A percentile compares a stretch with the other conserved stretches of the same genome.
Evolutionary conservation across 2,329 filamentous ascomycete species (phyloP).

Genomic region (Fusarium sp.): DNA sequence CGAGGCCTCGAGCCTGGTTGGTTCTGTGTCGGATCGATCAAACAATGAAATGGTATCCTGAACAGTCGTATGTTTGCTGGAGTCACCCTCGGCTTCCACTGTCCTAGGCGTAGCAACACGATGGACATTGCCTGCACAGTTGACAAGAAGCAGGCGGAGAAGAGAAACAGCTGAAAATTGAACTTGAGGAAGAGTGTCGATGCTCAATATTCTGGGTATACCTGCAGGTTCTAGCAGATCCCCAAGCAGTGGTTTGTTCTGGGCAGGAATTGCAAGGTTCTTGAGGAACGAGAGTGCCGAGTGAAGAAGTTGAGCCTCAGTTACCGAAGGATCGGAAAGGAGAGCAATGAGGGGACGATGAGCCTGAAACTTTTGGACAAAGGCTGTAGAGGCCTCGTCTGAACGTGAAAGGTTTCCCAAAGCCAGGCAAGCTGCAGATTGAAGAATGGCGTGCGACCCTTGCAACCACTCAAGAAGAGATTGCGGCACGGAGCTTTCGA

Average conservation of each 20-base stretch:
- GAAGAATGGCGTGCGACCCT: slow-evolving; percentile 60
- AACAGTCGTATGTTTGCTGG: slow-evolving; percentile 53
- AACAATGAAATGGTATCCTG: slow-evolving; percentile 58
- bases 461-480: slow-evolving; percentile 65
- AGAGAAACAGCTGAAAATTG: slow-evolving; percentile 74
- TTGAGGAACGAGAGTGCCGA: slow-evolving; percentile 73
- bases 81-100: slow-evolving; percentile 49
- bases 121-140: slow-evolving; percentile 67
- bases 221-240: slow-evolving; percentile 61
- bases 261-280: slow-evolving; percentile 72
- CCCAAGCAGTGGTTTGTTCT: slow-evolving; percentile 69
- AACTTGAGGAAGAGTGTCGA: slow-evolving; percentile 68
- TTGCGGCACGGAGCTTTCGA: slow-evolving; percentile 60
- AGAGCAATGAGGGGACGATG: slow-evolving; percentile 63
- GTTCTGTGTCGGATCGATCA: slow-evolving; percentile 59
- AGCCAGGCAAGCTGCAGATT: slow-evolving; percentile 71
- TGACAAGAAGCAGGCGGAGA: slow-evolving; percentile 69
- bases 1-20: slow-evolving; percentile 73
- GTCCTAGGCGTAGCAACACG: slow-evolving; percentile 62
- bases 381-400: slow-evolving; percentile 66
- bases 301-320: slow-evolving; percentile 69
- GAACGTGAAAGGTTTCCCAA: slow-evolving; percentile 75
- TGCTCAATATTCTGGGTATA: slow-evolving; percentile 69
- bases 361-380: slow-evolving; percentile 62
- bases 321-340: slow-evolving; percentile 59